phyloP scores from a whole-genome alignment of 768 basidiomycete species.

The Mycena vitilis region DNA sequence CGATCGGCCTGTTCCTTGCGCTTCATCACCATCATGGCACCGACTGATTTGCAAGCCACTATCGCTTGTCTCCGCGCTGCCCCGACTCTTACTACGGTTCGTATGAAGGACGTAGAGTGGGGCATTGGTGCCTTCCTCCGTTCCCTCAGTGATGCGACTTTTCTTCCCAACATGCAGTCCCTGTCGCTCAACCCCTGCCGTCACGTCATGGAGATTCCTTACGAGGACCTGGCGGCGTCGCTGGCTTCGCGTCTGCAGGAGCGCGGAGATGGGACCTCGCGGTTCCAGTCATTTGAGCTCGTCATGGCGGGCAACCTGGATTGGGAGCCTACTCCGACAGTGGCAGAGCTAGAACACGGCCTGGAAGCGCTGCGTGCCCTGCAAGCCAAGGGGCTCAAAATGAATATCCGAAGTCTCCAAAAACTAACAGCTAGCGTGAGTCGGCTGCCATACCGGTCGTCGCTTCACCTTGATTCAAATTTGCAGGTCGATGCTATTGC shows the following conservation, averaged over 20 bases:
- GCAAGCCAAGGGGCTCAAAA: not conserved
- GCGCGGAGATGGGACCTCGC: not conserved
- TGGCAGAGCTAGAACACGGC: not conserved
- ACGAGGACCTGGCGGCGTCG: not conserved
- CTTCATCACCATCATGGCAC: no score
- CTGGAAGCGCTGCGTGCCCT: not conserved
- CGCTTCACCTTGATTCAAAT: not conserved
- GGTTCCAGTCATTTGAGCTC: conserved; percentile 15
- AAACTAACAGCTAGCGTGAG: not conserved
- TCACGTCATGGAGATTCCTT: conserved; percentile 5
- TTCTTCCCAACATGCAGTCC: conserved; percentile 6
- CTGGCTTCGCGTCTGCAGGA: not conserved
- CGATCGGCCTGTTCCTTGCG: no score
- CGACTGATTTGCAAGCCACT: no score
- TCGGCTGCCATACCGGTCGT: not conserved
- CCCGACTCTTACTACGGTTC: no score
- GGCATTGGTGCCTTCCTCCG: no score
- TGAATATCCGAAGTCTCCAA: conserved; percentile 1
- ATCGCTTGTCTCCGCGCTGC: no score
- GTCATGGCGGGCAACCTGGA: not conserved
- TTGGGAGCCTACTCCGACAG: not conserved
- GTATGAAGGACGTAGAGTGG: no score
- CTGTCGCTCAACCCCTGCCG: not conserved
- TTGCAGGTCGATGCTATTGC: not conserved
- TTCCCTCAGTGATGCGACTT: not conserved